These are phyloP conservation scores for Delitschia confertaspora DNA, from an alignment of 495 filamentous ascomycete genomes.

Conservation along the genomic window DNA sequence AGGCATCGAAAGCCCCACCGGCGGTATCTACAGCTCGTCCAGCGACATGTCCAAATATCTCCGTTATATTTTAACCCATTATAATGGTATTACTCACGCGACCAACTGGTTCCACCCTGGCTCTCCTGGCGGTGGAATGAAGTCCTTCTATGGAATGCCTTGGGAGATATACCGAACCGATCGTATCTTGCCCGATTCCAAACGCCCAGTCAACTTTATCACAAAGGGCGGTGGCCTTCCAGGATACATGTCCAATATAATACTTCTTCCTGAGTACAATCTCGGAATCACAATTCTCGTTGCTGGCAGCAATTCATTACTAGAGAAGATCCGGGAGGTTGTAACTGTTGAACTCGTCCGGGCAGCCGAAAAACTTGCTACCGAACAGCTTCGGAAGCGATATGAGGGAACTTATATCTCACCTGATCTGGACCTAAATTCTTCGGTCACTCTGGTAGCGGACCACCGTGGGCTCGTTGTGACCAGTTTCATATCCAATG, in stretches of 20 bases:
- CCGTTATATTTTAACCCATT: slow-evolving; percentile 32
- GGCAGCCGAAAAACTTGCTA: slow-evolving; percentile 27
- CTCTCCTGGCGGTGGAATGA: slow-evolving; percentile 17
- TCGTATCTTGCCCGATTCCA: slow-evolving; percentile 21
- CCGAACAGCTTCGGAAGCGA: slow-evolving; percentile 16
- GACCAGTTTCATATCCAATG: slow-evolving; percentile 27
- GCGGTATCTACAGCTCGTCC: slow-evolving; percentile 32
- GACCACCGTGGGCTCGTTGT: slow-evolving; percentile 27
- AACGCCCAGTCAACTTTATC: slow-evolving; percentile 28
- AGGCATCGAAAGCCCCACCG: slow-evolving; percentile 30
- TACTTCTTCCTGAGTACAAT: slow-evolving; percentile 32
- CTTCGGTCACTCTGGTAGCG: slow-evolving; percentile 24
- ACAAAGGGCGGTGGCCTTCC: slow-evolving; percentile 33
- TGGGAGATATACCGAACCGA: slow-evolving; percentile 35
- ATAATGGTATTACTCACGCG: slow-evolving; percentile 32
- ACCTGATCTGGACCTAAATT: slow-evolving; percentile 23
- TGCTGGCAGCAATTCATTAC: slow-evolving; percentile 12
- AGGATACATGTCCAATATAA: slow-evolving; percentile 27
- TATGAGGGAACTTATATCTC: slow-evolving; percentile 27
- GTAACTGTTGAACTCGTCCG: slow-evolving; percentile 27
- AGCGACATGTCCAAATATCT: slow-evolving; percentile 30
- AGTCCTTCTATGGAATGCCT: slow-evolving; percentile 34
- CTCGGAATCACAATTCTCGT: slow-evolving; percentile 32
- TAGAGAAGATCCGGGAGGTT: slow-evolving; percentile 19
- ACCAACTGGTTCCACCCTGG: slow-evolving; percentile 32